Conservation (phyloP, 2,329 filamentous ascomycete species). For the Teratosphaeria nubilosa region DNA sequence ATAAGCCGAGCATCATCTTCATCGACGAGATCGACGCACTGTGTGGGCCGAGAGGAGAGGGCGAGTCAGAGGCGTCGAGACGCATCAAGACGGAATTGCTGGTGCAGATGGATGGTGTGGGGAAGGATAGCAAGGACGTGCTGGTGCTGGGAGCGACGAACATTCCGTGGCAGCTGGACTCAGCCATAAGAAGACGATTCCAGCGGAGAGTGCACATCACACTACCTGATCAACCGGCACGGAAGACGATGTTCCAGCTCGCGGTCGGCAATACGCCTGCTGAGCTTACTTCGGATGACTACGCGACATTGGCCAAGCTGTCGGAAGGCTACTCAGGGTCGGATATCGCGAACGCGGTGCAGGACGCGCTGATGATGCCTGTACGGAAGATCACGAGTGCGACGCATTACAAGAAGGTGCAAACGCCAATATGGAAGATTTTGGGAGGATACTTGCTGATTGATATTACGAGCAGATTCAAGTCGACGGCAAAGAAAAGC, state of each 20-base stretch:
- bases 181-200: conserved; percentile 90
- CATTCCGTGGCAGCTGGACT: conserved; percentile 96
- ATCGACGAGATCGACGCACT: conserved; percentile 97
- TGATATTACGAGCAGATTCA: conserved; percentile 47
- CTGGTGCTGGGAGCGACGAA: conserved; percentile 94
- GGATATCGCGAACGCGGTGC: conserved; percentile 91
- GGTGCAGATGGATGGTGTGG: conserved; percentile 98
- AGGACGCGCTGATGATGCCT: conserved; percentile 94
- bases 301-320: conserved; percentile 64
- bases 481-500: conserved; percentile 54
- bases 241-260: conserved; percentile 92
- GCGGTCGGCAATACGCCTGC: conserved; percentile 90
- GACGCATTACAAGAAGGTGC: conserved; percentile 91
- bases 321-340: conserved; percentile 93
- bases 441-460: not conserved
- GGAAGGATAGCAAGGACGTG: conserved; percentile 87
- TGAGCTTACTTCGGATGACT: conserved; percentile 68
- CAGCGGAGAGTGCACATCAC: conserved; percentile 94
- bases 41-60: conserved; percentile 84
- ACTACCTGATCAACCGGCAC: conserved; percentile 73
- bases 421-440: conserved; percentile 1
- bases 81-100: conserved; percentile 98
- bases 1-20: conserved; percentile 96
- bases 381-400: conserved; percentile 94
- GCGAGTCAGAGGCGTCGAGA: conserved; percentile 92